Evolutionary conservation across 192 early-diverging fungal species (phyloP), one percentile per base, ranked within the genome.

Genomic region (Bifiguratus adelaidae): DNA sequence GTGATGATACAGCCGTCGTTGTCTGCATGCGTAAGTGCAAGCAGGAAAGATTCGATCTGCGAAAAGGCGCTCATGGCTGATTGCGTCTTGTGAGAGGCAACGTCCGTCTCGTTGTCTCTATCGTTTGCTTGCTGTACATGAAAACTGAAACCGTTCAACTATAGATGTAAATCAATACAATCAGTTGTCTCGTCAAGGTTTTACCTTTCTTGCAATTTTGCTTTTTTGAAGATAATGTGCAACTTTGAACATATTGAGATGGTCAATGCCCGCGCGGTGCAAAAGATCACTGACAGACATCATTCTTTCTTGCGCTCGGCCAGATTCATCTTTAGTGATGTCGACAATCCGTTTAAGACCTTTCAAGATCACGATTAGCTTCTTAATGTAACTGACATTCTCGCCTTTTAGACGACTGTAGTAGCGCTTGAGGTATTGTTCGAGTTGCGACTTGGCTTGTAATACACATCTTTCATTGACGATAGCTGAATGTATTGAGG

Each of bases 191-290:
- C n/a, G n/a, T 26, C 21, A 52, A 41, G 4, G 12, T 44, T 23
- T 50, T 5, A 78, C 50, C 58, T 87, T 87, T 18, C 73, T 58
- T 16, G 81, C 80, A 8, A 94, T 58, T 24, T 77, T 64, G 43
- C 85, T 88, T 2, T 67, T 67, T 20, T 74, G 55, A 47, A 94
- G 44, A 42, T 83, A 94, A 4, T 56, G 48, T 36, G 76, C 65
- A 0, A 89, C 65, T 55, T 86, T 88, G 63, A 83, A 90, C 23
- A 90, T 60, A 50, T 90, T 94, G 36, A 93, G 71, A 50, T 91
- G 73, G 37, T 91, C 88, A 22, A 88, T 80, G 11, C 67, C 63
- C 6, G 78, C 63, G 1, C 60, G 50, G 9, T 83, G 75, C 26
- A 86, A 50, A 63, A 89, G 88, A 37, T 89, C 82, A 52, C 80